Evolutionary conservation across 768 basidiomycete species (phyloP).

Genomic region (Phaffia tasmanica): DNA sequence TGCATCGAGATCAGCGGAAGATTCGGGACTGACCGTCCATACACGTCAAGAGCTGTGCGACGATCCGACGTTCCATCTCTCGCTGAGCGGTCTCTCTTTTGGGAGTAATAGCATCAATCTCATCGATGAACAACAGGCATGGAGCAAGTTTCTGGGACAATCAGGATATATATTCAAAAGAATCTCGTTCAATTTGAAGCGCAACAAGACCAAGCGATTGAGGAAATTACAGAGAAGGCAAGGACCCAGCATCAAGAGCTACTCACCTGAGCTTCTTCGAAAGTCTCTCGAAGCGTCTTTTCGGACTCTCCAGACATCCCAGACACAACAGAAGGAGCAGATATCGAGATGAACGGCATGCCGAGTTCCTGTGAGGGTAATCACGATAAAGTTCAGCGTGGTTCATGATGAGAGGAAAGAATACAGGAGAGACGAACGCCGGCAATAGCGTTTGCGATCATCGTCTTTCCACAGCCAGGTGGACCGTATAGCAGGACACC

Average conservation of each 20-base stretch:
- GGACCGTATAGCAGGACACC: constrained; percentile 91
- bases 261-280: constrained; percentile 86
- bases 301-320: constrained; percentile 99
- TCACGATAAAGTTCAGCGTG: background rate
- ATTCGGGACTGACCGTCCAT: constrained; percentile 66
- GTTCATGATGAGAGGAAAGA: background rate
- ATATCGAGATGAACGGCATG: constrained; percentile 84
- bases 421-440: constrained; percentile 50
- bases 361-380: constrained; percentile 60
- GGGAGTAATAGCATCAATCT: constrained; percentile 94
- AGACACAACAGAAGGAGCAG: constrained; percentile 88
- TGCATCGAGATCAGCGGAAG: background rate
- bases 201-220: background rate
- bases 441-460: constrained; percentile 86
- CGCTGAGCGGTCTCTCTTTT: constrained; percentile 95
- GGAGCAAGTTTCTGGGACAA: constrained; percentile 66
- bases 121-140: constrained; percentile 90
- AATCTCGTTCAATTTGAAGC: background rate
- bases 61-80: constrained; percentile 96
- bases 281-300: constrained; percentile 87
- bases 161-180: too few relatives aligned
- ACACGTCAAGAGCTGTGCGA: constrained; percentile 93
- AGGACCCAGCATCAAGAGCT: background rate
- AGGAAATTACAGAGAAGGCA: background rate
- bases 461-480: constrained; percentile 92